Base-by-base conservation (phyloP, 2,329 filamentous ascomycete genomes). In the Xylariaceae sp. region DNA sequence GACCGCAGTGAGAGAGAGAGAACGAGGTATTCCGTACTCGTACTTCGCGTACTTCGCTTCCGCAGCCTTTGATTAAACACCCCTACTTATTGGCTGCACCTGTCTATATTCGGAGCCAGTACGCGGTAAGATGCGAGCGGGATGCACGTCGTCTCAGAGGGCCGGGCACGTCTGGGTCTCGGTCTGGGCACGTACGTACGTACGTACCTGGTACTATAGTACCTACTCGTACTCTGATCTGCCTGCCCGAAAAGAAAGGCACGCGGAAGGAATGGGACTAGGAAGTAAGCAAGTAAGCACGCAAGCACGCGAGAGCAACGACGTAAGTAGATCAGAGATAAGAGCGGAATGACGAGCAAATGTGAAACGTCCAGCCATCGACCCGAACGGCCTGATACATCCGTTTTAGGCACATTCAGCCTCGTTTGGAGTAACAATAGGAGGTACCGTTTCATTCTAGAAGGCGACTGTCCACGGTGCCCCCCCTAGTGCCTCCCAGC, bases 101-200 rank as follows among this genome's bases (percentile, higher is more conserved):
- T 51, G 34, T 53, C 57, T 58, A 58, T 54, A 54, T 56, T 63
- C 64, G 64, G 65, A 65, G 54, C 60, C 62, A 57, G 58, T 60
- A 65, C 55, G 47, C 4, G 51, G 53, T 39, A 56, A 57, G 23
- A 30, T 30, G 23, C 23, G 23, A 30, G 23, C 23, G 23, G 13
- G 59, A 59, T 59, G 51, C 54, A 51, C 23, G 23, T 30, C 23
- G 23, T 30, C 23, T 30, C 23, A 30, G 23, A 30, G 23, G 23
- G 23, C 23, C 3, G 23, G 23, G 23, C 23, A 30, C 23, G 4
- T 30, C 23, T 30, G 23, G 23, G 23, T 30, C 23, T 30, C 23
- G 23, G 23, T 30, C 23, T 30, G 23, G 23, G 23, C 23, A 30
- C 23, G 23, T 30, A 30, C 23, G 23, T 30, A 30, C 23, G 23